Evolutionary conservation across 2,329 filamentous ascomycete genomes (phyloP).

Genomic region (Fusarium euwallaceae): DNA sequence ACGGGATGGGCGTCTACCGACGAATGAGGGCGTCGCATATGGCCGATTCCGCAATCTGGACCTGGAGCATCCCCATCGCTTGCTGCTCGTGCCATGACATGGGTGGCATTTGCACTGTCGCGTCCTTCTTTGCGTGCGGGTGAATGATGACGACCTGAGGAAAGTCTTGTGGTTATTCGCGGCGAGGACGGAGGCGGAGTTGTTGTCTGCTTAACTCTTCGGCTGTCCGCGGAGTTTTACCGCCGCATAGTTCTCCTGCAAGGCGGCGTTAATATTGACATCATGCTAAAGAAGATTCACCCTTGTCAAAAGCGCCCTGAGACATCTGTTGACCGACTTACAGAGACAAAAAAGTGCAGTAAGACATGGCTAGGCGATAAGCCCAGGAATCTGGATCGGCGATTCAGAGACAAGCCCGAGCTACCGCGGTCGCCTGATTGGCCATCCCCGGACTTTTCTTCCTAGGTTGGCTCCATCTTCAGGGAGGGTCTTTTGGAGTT

Average conservation of each 20-base stretch:
- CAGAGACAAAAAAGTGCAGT: background rate
- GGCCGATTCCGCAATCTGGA: slow-evolving; percentile 40
- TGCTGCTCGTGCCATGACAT: slow-evolving; percentile 31
- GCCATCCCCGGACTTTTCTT: slow-evolving; percentile 48
- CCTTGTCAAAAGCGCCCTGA: slow-evolving; percentile 31
- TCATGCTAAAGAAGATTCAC: slow-evolving; percentile 26
- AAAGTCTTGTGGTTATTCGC: background rate
- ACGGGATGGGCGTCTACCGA: slow-evolving; percentile 42
- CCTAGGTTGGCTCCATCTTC: slow-evolving; percentile 14
- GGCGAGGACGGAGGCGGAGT: slow-evolving; percentile 1
- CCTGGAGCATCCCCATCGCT: slow-evolving; percentile 31
- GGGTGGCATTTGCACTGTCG: slow-evolving; percentile 33
- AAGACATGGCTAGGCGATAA: slow-evolving; percentile 39
- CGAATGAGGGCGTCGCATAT: slow-evolving; percentile 39
- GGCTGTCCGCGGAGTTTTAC: background rate
- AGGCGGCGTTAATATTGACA: slow-evolving; percentile 27
- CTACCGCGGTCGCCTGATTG: slow-evolving; percentile 42
- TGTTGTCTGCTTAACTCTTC: background rate
- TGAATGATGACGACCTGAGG: slow-evolving; percentile 4
- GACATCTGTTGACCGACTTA: slow-evolving; percentile 26
- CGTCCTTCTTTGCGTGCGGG: background rate
- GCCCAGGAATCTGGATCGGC: slow-evolving; percentile 37
- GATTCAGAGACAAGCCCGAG: slow-evolving; percentile 39
- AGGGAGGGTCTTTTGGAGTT: slow-evolving; percentile 30
- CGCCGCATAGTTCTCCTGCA: slow-evolving; percentile 11